Evolutionary conservation across 352 stramenopile species (phyloP).

Genomic region (Elongisporangium undulatum): DNA sequence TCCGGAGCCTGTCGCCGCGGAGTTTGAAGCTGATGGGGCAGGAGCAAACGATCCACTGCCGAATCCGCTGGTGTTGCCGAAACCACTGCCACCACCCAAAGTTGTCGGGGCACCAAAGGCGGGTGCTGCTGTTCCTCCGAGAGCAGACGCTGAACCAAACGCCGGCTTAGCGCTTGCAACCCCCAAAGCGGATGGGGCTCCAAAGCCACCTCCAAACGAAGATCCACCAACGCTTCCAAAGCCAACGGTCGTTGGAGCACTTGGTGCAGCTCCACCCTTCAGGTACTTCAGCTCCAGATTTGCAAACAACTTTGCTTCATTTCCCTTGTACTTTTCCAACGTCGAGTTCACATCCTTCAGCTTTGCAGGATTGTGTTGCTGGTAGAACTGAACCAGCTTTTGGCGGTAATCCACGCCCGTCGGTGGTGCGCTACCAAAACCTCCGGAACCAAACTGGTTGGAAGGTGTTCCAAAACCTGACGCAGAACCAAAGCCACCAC

Average conservation of each 20-base stretch:
- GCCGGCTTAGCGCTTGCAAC: slow-evolving; percentile 22
- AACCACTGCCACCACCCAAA: slow-evolving; percentile 11
- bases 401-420: slow-evolving; percentile 45
- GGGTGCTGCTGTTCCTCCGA: slow-evolving; percentile 32
- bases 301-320: slow-evolving; percentile 58
- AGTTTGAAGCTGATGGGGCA: slow-evolving; percentile 12
- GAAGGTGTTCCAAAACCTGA: slow-evolving; percentile 16
- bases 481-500: slow-evolving; percentile 8
- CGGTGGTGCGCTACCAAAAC: slow-evolving; percentile 24
- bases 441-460: slow-evolving; percentile 25
- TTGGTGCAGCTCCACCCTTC: slow-evolving; percentile 15
- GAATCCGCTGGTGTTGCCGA: slow-evolving; percentile 20
- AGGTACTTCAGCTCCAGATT: slow-evolving; percentile 81
- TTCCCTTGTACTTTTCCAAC: slow-evolving; percentile 70
- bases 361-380: slow-evolving; percentile 71
- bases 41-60: slow-evolving; percentile 25
- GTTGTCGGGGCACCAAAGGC: slow-evolving; percentile 19
- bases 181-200: slow-evolving; percentile 42
- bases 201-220: slow-evolving; percentile 41
- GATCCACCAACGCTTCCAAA: slow-evolving; percentile 35
- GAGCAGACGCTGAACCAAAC: slow-evolving; percentile 45
- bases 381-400: slow-evolving; percentile 59
- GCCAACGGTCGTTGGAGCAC: slow-evolving; percentile 14
- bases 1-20: slow-evolving; percentile 4
- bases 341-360: slow-evolving; percentile 62